Conservation (phyloP, 2,329 filamentous ascomycete genomes). For the Colletotrichum graminicola region DNA sequence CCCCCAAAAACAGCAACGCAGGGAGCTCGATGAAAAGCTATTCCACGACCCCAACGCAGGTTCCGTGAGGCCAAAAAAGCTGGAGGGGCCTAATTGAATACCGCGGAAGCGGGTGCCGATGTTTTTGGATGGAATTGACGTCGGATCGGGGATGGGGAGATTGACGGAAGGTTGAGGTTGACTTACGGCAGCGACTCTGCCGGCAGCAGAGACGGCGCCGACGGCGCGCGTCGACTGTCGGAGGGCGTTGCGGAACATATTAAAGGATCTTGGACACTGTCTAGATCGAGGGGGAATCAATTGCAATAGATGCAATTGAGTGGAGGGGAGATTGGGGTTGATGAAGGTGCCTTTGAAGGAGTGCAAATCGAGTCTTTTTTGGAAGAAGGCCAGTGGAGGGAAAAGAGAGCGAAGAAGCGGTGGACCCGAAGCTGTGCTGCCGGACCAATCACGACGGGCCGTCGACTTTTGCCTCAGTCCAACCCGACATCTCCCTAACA, state of each 20-base stretch:
- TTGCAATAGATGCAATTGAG: slow-evolving; percentile 73
- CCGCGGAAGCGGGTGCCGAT: slow-evolving; percentile 54
- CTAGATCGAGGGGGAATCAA: slow-evolving; percentile 68
- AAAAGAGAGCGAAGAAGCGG: slow-evolving; percentile 53
- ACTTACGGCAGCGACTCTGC: slow-evolving; percentile 96
- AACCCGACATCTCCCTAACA: slow-evolving; percentile 44
- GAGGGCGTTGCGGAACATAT: slow-evolving; percentile 98
- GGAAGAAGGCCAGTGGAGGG: slow-evolving; percentile 54
- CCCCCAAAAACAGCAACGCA: slow-evolving; percentile 46
- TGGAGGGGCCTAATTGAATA: slow-evolving; percentile 51
- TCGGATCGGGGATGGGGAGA: slow-evolving; percentile 52
- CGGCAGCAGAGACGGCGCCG: slow-evolving; percentile 90
- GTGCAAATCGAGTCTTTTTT: slow-evolving; percentile 60
- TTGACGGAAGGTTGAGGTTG: slow-evolving; percentile 44
- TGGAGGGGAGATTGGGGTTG: slow-evolving; percentile 70
- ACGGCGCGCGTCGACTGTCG: slow-evolving; percentile 96
- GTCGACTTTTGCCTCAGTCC: slow-evolving; percentile 43
- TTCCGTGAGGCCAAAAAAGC: slow-evolving; percentile 54
- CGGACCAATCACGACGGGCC: slow-evolving; percentile 35
- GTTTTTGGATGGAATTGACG: slow-evolving; percentile 61
- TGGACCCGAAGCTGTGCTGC: slow-evolving; percentile 44
- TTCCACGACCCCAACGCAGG: slow-evolving; percentile 39
- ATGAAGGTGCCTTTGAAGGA: slow-evolving; percentile 62
- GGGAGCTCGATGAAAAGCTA: slow-evolving; percentile 53
- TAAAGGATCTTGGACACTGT: slow-evolving; percentile 66